phyloP scores from a whole-genome alignment of 495 filamentous ascomycete species.

The Pyronema domesticum region DNA sequence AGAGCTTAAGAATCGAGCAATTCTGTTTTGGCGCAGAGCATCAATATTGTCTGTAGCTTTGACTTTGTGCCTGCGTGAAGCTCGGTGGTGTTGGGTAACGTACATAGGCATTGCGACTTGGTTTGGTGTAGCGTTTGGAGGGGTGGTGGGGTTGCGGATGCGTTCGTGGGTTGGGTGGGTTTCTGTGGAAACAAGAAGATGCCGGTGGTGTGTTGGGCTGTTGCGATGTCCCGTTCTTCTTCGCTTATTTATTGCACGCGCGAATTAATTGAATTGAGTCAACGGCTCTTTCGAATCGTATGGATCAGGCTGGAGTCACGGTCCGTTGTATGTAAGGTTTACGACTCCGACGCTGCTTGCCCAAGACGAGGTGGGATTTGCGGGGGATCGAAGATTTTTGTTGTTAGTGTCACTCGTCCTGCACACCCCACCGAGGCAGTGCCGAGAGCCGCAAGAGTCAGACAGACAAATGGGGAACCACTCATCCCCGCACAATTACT shows the following conservation, averaged over 20 bases:
- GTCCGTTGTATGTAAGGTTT: neutral
- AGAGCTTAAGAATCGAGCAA: neutral
- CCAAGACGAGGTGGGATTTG: neutral
- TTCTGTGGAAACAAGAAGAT: neutral
- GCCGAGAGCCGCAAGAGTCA: slow-evolving; percentile 11
- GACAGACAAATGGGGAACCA: neutral
- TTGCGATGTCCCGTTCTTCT: neutral
- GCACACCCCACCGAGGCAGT: neutral
- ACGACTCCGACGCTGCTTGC: neutral
- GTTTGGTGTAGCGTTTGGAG: neutral
- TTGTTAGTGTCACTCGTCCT: neutral
- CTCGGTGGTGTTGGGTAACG: neutral
- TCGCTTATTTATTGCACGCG: neutral
- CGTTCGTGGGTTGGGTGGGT: neutral
- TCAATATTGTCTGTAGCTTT: neutral
- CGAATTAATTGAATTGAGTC: slow-evolving; percentile 1
- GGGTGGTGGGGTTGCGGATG: slow-evolving; percentile 2
- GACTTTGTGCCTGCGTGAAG: neutral
- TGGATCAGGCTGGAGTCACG: neutral
- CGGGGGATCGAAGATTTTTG: neutral
- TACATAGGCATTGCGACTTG: slow-evolving; percentile 17
- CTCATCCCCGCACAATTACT: slow-evolving; percentile 22
- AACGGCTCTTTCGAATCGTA: neutral
- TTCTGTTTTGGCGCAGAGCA: neutral
- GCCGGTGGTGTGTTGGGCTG: neutral